Conservation (phyloP, 1,139 yeast species). For the Geotrichum australiense region DNA sequence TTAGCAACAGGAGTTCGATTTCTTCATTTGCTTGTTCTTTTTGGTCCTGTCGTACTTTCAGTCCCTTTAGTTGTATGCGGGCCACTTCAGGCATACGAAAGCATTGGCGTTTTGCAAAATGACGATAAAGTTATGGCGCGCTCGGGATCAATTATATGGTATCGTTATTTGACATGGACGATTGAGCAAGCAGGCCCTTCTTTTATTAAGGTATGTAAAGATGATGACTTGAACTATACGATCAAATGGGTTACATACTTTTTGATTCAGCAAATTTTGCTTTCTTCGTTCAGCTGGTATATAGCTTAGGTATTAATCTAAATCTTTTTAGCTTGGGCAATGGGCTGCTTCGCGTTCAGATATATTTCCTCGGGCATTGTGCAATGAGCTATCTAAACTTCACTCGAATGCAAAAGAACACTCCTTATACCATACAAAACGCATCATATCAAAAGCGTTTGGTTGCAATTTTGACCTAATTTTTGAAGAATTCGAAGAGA, state of each 20-base stretch:
- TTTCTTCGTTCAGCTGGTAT: neutral
- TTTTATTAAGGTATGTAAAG: slow-evolving; percentile 53
- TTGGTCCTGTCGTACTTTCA: slow-evolving; percentile 60
- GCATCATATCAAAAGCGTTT: slow-evolving; percentile 54
- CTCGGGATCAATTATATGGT: slow-evolving; percentile 70
- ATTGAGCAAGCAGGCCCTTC: slow-evolving; percentile 91
- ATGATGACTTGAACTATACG: slow-evolving; percentile 20
- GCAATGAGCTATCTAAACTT: slow-evolving; percentile 65
- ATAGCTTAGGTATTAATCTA: neutral
- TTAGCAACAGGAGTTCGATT: slow-evolving; percentile 60
- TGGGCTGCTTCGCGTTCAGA: slow-evolving; percentile 99
- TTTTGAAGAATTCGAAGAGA: slow-evolving; percentile 68
- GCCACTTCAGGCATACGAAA: slow-evolving; percentile 29
- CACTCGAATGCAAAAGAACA: slow-evolving; percentile 85
- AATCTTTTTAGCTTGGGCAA: slow-evolving; percentile 56
- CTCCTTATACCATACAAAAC: slow-evolving; percentile 52
- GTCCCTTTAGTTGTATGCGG: slow-evolving; percentile 67
- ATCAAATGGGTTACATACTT: slow-evolving; percentile 6
- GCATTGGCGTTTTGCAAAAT: neutral
- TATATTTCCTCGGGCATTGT: slow-evolving; percentile 72
- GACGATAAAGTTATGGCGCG: slow-evolving; percentile 31
- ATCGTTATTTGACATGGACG: slow-evolving; percentile 52
- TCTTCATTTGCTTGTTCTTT: slow-evolving; percentile 55
- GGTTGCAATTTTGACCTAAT: slow-evolving; percentile 60
- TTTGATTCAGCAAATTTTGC: too few relatives aligned